Conservation (phyloP, 805 yeast species). For the Monosporozyma aerobia region DNA sequence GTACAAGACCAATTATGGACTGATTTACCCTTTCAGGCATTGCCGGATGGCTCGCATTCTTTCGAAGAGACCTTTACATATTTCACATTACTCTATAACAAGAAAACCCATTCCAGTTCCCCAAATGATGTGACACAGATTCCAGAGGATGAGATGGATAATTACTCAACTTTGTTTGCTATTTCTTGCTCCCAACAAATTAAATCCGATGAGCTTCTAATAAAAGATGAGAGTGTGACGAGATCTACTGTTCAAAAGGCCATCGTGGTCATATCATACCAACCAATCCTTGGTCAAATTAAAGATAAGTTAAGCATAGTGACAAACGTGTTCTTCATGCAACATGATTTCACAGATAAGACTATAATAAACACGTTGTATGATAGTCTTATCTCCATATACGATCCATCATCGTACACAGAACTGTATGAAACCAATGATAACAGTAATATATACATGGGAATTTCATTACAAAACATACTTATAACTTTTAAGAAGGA, state of each 20-base stretch:
- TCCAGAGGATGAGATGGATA: constrained; percentile 25
- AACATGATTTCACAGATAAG: constrained; percentile 65
- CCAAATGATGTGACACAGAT: constrained; percentile 35
- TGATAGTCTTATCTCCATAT: constrained; percentile 48
- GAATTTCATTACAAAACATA: constrained; percentile 60
- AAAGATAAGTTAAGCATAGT: constrained; percentile 86
- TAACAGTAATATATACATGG: constrained; percentile 45
- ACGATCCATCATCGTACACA: constrained; percentile 27
- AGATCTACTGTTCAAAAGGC: constrained; percentile 88
- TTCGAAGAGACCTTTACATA: constrained; percentile 90
- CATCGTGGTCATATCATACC: constrained; percentile 73
- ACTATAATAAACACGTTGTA: constrained; percentile 59
- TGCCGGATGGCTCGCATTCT: constrained; percentile 93
- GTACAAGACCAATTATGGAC: constrained; percentile 54
- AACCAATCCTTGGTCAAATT: constrained; percentile 81
- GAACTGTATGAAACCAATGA: constrained; percentile 10
- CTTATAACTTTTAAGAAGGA: constrained; percentile 50
- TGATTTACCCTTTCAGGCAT: constrained; percentile 82
- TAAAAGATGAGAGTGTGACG: constrained; percentile 55
- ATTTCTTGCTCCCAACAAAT: constrained; percentile 89
- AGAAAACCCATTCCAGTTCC: constrained; percentile 29
- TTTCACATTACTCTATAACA: constrained; percentile 73
- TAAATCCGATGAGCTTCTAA: constrained; percentile 47
- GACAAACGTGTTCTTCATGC: constrained; percentile 77
- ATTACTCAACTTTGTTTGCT: constrained; percentile 74